Conservation (phyloP, 129 eudicot species). For the Flaveria brownii region DNA sequence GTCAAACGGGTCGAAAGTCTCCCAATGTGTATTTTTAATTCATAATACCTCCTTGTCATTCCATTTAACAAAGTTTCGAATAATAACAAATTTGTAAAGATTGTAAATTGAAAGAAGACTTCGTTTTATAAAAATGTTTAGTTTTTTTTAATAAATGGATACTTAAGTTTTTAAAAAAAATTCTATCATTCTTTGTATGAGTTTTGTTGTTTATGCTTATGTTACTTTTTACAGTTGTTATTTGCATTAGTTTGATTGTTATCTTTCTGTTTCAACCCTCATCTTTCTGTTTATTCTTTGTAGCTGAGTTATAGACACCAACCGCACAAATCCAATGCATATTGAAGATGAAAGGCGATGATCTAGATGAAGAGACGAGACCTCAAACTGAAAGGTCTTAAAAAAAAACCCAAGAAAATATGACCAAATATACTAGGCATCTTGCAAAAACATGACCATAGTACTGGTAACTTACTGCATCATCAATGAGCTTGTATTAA, state of each 20-base stretch:
- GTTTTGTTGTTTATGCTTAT: not conserved
- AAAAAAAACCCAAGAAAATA: not conserved
- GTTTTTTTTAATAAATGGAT: not conserved
- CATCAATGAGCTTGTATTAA: not conserved
- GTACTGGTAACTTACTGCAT: not conserved
- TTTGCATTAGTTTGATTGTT: not conserved
- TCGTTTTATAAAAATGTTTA: not conserved
- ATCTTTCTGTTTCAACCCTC: not conserved
- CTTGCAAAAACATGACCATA: not conserved
- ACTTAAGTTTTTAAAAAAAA: not conserved
- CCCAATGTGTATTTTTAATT: too few species aligned
- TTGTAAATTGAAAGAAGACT: constrained; percentile 3
- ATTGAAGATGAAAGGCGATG: not conserved
- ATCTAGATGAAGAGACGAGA: not conserved
- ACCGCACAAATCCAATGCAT: not conserved
- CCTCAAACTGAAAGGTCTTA: not conserved
- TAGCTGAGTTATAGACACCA: not conserved
- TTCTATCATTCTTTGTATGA: not conserved
- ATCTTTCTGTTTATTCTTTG: constrained; percentile 2
- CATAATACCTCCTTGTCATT: too few species aligned
- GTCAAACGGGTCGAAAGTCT: too few species aligned
- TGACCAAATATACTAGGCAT: not conserved
- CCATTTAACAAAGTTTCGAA: too few species aligned
- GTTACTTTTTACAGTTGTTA: not conserved
- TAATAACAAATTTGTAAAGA: too few species aligned